phyloP scores from a whole-genome alignment of 495 filamentous ascomycete species.

The Penicillium robsamsonii region DNA sequence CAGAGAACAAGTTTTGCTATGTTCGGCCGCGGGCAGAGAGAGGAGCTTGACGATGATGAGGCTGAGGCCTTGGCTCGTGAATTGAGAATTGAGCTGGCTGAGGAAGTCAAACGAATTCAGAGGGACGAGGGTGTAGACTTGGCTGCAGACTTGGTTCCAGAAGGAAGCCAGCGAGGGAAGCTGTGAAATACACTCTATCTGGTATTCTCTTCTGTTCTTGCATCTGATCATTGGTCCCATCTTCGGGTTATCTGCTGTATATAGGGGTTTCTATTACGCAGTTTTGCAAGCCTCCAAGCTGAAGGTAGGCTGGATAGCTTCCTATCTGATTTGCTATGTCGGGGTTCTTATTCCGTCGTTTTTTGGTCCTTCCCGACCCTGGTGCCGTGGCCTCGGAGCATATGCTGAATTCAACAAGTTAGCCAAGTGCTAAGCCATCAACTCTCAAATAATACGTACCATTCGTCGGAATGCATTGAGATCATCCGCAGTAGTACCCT shows the following conservation, averaged over 20 bases:
- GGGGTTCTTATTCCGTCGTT: slow-evolving; percentile 6
- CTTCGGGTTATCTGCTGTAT: not conserved
- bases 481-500: slow-evolving; percentile 62
- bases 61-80: slow-evolving; percentile 58
- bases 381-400: slow-evolving; percentile 8
- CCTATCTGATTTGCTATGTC: not conserved
- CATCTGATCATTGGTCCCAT: not conserved
- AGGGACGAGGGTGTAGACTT: slow-evolving; percentile 46
- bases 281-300: not conserved
- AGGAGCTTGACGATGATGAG: slow-evolving; percentile 86
- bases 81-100: slow-evolving; percentile 61
- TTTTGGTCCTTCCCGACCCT: slow-evolving; percentile 2
- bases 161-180: slow-evolving; percentile 22
- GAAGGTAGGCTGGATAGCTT: not conserved
- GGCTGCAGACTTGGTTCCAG: slow-evolving; percentile 14
- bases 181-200: slow-evolving; percentile 18
- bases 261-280: not conserved
- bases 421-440: not conserved
- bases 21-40: slow-evolving; percentile 80
- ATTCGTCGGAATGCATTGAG: slow-evolving; percentile 76
- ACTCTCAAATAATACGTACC: slow-evolving; percentile 21
- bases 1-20: slow-evolving; percentile 62
- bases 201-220: not conserved
- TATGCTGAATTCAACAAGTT: slow-evolving; percentile 19
- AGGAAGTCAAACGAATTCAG: slow-evolving; percentile 49